Conservation (phyloP, 495 filamentous ascomycete species). For the Penicillium tannophilum region DNA sequence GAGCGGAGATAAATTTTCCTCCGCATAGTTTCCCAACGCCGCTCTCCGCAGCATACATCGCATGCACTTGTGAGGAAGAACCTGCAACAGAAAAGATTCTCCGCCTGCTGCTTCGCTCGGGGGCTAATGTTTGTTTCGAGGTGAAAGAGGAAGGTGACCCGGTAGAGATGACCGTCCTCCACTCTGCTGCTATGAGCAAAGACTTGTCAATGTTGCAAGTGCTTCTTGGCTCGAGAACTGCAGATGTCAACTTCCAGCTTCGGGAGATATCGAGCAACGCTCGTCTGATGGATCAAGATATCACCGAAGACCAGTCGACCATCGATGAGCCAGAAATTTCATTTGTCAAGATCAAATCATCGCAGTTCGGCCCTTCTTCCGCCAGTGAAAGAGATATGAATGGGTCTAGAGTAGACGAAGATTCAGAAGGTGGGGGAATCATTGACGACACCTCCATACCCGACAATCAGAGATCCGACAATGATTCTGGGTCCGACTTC, state of each 20-base stretch:
- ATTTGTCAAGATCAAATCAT: too few species aligned
- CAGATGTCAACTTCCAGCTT: slow-evolving; percentile 11
- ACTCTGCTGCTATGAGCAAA: not conserved
- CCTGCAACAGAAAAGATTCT: slow-evolving; percentile 1
- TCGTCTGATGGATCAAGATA: not conserved
- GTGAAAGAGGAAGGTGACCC: not conserved
- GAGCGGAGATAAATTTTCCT: slow-evolving; percentile 10
- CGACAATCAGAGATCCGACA: not conserved
- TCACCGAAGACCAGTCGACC: not conserved
- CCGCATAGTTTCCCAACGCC: not conserved
- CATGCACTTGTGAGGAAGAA: too few species aligned
- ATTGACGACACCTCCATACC: slow-evolving; percentile 1
- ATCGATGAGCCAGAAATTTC: too few species aligned
- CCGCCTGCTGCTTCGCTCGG: slow-evolving; percentile 1
- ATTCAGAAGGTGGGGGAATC: too few species aligned
- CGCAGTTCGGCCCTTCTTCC: too few species aligned
- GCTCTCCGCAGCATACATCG: slow-evolving; percentile 1
- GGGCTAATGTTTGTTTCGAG: slow-evolving; percentile 11
- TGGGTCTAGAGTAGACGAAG: too few species aligned
- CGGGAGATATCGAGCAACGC: not conserved
- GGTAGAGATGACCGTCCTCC: slow-evolving; percentile 2
- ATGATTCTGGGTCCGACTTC: not conserved
- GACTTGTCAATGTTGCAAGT: slow-evolving; percentile 4
- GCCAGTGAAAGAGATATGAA: too few species aligned
- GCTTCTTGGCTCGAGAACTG: slow-evolving; percentile 8